Evolutionary conservation across 345 rosid species (phyloP).

Genomic region (Hibiscus tridactylites): DNA sequence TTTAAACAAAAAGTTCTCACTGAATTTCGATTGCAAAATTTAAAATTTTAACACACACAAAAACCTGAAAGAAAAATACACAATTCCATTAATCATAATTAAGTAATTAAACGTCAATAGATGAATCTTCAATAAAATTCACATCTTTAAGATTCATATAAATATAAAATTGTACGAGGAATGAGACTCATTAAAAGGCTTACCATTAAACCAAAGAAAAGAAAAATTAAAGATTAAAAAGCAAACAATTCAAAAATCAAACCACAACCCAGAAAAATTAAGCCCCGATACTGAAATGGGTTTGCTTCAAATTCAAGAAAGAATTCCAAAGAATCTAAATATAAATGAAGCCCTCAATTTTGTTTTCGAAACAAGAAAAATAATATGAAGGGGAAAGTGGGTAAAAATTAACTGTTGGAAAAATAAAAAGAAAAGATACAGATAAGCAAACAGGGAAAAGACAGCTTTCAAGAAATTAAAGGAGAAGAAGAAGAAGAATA

Average conservation of each 20-base stretch:
- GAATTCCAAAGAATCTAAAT: slow-evolving; percentile 5
- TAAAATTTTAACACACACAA: too few species aligned
- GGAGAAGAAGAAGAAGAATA: not conserved
- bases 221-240: not conserved
- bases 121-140: not conserved
- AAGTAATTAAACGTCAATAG: not conserved
- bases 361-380: not conserved
- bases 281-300: not conserved
- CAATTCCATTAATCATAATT: not conserved
- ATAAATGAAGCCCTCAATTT: slow-evolving; percentile 6
- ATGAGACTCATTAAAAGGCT: slow-evolving; percentile 12
- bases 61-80: not conserved
- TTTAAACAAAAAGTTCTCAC: too few species aligned
- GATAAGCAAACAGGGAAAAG: slow-evolving; percentile 24
- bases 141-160: not conserved
- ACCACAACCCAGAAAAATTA: slow-evolving; percentile 10
- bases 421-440: slow-evolving; percentile 15
- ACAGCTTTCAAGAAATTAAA: slow-evolving; percentile 17
- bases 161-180: not conserved
- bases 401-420: not conserved
- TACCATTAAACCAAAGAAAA: slow-evolving; percentile 26
- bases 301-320: slow-evolving; percentile 1
- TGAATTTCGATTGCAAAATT: too few species aligned
- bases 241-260: not conserved
- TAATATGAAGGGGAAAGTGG: not conserved